Evolutionary conservation across 306 rosid species (phyloP).

Genomic region (Trifolium subterraneum): DNA sequence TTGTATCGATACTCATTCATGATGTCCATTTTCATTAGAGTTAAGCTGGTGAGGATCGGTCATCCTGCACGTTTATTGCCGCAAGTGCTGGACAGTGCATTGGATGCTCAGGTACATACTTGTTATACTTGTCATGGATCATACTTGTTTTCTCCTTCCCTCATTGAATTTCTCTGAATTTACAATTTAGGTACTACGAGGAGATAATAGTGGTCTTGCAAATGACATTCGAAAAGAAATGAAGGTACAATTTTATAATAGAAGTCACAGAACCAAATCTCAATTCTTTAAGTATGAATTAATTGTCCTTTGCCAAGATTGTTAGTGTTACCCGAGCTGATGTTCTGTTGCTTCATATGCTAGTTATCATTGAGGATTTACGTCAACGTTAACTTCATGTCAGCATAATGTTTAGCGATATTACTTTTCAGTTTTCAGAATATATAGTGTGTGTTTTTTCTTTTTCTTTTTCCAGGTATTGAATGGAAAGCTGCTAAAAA

Average conservation of each 20-base stretch:
- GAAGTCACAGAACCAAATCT: conserved; percentile 20
- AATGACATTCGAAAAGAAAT: conserved; percentile 99
- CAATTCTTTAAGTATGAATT: conserved; percentile 10
- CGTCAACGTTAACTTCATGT: conserved; percentile 19
- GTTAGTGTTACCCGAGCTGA: conserved; percentile 32
- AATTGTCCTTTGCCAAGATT: conserved; percentile 21
- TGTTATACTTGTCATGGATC: conserved; percentile 20
- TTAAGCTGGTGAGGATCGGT: conserved; percentile 94
- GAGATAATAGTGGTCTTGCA: conserved; percentile 96
- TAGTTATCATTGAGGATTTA: not conserved
- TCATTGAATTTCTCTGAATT: conserved; percentile 40
- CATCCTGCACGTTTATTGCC: conserved; percentile 99
- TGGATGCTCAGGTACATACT: conserved; percentile 87
- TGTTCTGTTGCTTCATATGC: conserved; percentile 24
- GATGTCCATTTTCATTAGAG: conserved; percentile 57
- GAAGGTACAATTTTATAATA: conserved; percentile 65
- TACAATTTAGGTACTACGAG: conserved; percentile 83
- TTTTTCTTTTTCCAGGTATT: too few relatives aligned
- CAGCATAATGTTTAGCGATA: conserved; percentile 21
- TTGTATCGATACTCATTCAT: conserved; percentile 24
- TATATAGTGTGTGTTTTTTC: conserved; percentile 38
- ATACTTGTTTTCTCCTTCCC: conserved; percentile 39
- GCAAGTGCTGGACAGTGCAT: conserved; percentile 95
- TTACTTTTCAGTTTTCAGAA: conserved; percentile 35
- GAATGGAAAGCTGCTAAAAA: conserved; percentile 91